These are phyloP conservation scores for Psilocybe mexicana DNA, from an alignment of 1,284 basidiomycete species.

Conservation along the genomic window DNA sequence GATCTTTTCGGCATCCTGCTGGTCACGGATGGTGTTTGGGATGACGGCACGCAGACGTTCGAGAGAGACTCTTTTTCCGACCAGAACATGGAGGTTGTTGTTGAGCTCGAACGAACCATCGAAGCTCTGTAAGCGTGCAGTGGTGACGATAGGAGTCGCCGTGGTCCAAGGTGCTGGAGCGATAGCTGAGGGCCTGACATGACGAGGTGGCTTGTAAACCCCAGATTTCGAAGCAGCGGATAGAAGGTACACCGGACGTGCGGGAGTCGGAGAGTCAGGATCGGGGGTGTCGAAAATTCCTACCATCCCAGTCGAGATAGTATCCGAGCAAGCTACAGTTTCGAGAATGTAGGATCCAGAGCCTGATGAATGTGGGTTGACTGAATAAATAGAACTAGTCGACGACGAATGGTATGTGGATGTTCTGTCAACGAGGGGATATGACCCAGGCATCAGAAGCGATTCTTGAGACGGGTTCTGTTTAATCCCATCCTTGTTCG, in stretches of 20 bases:
- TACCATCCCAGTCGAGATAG: neutral
- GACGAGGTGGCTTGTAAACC: neutral
- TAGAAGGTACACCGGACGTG: neutral
- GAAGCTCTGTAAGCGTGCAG: constrained; percentile 3
- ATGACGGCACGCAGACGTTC: neutral
- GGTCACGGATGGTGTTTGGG: neutral
- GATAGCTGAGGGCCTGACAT: neutral
- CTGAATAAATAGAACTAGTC: neutral
- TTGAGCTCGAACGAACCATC: constrained; percentile 6
- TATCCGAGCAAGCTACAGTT: neutral
- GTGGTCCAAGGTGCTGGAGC: neutral
- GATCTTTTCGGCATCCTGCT: constrained; percentile 1
- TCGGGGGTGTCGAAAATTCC: neutral
- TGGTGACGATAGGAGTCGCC: neutral
- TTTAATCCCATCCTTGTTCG: neutral
- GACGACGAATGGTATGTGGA: neutral
- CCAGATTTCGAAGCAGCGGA: neutral
- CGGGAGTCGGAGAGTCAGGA: neutral
- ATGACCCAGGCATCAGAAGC: neutral
- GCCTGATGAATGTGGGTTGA: neutral
- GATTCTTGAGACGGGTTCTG: neutral
- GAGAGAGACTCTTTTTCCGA: constrained; percentile 1
- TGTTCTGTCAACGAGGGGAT: neutral
- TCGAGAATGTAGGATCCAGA: neutral
- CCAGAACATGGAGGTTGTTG: neutral